Base-by-base conservation (phyloP, 805 yeast species). In the Schwanniomyces vanrijiae region DNA sequence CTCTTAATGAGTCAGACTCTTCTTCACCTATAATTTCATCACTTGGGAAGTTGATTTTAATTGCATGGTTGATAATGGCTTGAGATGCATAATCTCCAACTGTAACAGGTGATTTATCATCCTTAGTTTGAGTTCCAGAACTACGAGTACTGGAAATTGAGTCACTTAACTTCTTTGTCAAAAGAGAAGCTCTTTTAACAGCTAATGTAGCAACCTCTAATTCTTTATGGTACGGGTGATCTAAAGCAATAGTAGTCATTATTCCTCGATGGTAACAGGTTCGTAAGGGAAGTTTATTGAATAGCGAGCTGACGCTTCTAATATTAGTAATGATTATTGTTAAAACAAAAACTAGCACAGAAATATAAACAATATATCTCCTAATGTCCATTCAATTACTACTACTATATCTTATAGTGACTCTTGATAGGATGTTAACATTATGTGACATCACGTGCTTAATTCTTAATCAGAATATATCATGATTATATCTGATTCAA, bases 1-100 rank as follows among this genome's bases (percentile, higher is more conserved):
- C 60, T 44, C 77, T 73, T 55, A 94, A 77, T 40, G 83, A 80
- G 3, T 70, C 78, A 1, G 97, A 84, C 51, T 88, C 91, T 62
- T 94, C 99, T 66, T 94, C 99, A 18, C 51, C 99, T 5, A 94
- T 96, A 50, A 94, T 82, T 46, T 82, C 84, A 64, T 94, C 99
- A 3, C 61, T 54, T 1, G 97, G 96, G 73, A 94, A 94, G 54
- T 84, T 86, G 45, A 79, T 65, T 58, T 80, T 76, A 48, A 94
- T 80, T 2, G 97, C 91, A 48, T 89, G 82, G 66, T 90, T 92
- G 48, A 94, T 83, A 39, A 92, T 81, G 0, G 97, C 96, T 61
- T 94, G 99, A 0, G 97, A 91, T 3, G 96, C 96, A 62, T 87
- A 94, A 65, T 94, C 99, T 14, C 98, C 99, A 46, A 88, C 75